A percentile compares a stretch with the other conserved stretches of the same genome.
Evolutionary conservation across 2,329 filamentous ascomycete species (phyloP).

Genomic region (Lachnellula hyalina): DNA sequence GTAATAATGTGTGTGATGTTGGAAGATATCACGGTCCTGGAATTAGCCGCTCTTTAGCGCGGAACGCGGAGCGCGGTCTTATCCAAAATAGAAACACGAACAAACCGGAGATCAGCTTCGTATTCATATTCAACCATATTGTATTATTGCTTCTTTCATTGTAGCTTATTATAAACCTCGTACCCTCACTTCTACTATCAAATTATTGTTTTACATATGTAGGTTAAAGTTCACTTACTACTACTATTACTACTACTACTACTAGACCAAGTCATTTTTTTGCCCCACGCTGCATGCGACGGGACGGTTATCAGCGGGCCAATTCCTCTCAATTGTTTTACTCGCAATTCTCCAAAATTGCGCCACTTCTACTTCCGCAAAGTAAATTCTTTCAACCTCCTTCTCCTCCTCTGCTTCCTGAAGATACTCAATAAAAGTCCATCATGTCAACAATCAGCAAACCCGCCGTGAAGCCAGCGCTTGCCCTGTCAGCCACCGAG

Average conservation of each 20-base stretch:
- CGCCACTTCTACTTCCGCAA: not conserved
- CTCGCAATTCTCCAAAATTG: not conserved
- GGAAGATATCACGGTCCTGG: too few relatives aligned
- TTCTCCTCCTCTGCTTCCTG: not conserved
- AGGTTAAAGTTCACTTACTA: too few relatives aligned
- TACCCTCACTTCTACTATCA: too few relatives aligned
- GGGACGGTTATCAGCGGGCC: not conserved
- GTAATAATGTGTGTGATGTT: slow-evolving; percentile 2
- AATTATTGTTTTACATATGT: too few relatives aligned
- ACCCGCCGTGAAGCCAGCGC: slow-evolving; percentile 21
- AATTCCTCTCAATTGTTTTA: not conserved
- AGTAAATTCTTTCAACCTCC: not conserved
- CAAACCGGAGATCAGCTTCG: too few relatives aligned
- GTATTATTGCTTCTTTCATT: too few relatives aligned
- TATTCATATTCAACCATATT: too few relatives aligned
- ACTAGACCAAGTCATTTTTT: not conserved
- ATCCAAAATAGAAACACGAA: too few relatives aligned
- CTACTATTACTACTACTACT: too few relatives aligned
- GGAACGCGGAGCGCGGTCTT: too few relatives aligned
- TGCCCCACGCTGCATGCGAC: not conserved
- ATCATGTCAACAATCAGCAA: slow-evolving; percentile 20
- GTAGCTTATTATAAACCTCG: too few relatives aligned
- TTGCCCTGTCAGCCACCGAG: slow-evolving; percentile 63
- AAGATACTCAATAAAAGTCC: not conserved
- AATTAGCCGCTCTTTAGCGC: too few relatives aligned